phyloP scores from a whole-genome alignment of 768 basidiomycete genomes.

The Podaxis rugospora region DNA sequence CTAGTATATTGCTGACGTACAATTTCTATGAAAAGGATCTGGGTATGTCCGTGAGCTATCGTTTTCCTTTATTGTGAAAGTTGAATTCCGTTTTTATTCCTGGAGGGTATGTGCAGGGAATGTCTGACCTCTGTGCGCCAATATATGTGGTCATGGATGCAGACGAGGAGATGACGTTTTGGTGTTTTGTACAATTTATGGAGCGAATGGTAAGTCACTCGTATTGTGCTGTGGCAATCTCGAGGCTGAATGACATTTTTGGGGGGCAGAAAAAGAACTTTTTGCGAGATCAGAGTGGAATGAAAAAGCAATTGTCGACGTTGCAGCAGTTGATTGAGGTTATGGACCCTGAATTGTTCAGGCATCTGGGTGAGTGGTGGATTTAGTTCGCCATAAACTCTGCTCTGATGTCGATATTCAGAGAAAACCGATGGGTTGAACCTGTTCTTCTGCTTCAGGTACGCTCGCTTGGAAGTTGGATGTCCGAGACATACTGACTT shows the following conservation, averaged over 20 bases:
- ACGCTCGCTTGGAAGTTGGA: conserved; percentile 19
- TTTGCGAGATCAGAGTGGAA: conserved; percentile 92
- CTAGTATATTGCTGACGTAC: conserved; percentile 83
- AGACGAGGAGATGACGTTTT: conserved; percentile 89
- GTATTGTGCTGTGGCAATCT: neutral
- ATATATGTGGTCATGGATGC: conserved; percentile 88
- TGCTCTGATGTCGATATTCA: conserved; percentile 13
- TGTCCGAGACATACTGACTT: neutral
- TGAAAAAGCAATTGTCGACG: conserved; percentile 90
- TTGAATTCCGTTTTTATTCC: conserved; percentile 1
- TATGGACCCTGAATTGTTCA: conserved; percentile 95
- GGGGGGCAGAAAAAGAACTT: conserved; percentile 83
- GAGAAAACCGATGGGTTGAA: conserved; percentile 91
- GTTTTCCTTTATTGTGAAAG: conserved; percentile 2
- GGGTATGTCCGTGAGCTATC: conserved; percentile 44
- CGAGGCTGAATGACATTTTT: conserved; percentile 2
- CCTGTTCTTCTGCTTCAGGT: conserved; percentile 98
- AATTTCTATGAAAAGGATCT: conserved; percentile 87
- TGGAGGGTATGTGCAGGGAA: conserved; percentile 94
- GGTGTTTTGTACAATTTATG: conserved; percentile 96
- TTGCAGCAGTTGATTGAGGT: conserved; percentile 86
- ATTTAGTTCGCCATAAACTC: neutral
- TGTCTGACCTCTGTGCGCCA: conserved; percentile 95
- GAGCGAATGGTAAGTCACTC: conserved; percentile 74
- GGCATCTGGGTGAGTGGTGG: conserved; percentile 63